Base-by-base conservation (phyloP, 306 rosid species). In the Rosa lucieae region DNA sequence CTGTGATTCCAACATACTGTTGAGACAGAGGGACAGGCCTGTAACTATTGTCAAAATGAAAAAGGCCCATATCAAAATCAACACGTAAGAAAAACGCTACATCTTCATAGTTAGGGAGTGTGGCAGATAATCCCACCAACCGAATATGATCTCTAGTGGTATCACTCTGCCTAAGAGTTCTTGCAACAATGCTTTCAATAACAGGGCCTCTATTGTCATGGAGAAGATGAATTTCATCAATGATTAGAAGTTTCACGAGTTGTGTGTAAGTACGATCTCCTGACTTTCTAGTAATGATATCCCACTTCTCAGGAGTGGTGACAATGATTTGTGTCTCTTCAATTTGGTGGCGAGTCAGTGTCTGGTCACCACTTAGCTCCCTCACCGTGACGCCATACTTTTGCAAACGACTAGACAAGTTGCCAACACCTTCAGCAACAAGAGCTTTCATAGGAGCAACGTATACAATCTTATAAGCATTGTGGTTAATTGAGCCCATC, bases 381-480 rank as follows among this genome's bases (percentile, higher is more conserved):
- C 87, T 89, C 63, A 94, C 98, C 12, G 62, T 92, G 68, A 94
- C 93, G 78, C 87, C 94, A 82, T 89, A 92, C 15, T 92, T 88
- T 89, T 91, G 92, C 90, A 94, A 84, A 55, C 99, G 91, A 70
- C 91, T 90, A 68, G 99, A 91, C 80, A 94, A 79, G 86, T 94
- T 92, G 46, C 97, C 99, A 78, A 94, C 99, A 67, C 92, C 94
- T 85, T 95, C 99, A 40, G 99, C 96, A 29, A 95, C 99, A 78
- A 95, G 99, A 43, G 99, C 99, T 88, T 95, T 95, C 99, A 95
- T 95, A 29, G 99, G 99, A 0, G 99, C 99, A 81, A 95, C 99
- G 78, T 95, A 95, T 37, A 95, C 98, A 75, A 95, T 92, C 81
- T 95, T 95, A 80, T 95, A 92, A 10, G 87, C 89, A 74, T 70